A percentile compares a stretch with the other conserved stretches of the same genome.
phyloP scores from a whole-genome alignment of 805 yeast species.

The Saccharomycopsis fermentans region DNA sequence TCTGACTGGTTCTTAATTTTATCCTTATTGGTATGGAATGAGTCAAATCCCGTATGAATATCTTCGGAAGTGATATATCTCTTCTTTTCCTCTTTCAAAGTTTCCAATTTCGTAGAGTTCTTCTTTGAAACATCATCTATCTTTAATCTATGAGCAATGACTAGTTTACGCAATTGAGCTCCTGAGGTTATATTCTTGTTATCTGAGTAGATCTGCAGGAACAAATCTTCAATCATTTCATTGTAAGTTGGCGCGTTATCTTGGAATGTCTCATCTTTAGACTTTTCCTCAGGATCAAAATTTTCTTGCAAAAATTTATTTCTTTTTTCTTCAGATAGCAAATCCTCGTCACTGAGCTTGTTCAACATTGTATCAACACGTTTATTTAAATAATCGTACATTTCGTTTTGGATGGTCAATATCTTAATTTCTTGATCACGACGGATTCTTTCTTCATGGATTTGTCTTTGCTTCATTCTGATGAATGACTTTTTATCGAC shows the following conservation, averaged over 20 bases:
- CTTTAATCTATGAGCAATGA: slow-evolving; percentile 55
- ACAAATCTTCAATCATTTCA: slow-evolving; percentile 87
- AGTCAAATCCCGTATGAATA: slow-evolving; percentile 81
- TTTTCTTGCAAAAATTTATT: slow-evolving; percentile 35
- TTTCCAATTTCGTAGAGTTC: slow-evolving; percentile 56
- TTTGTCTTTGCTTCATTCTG: slow-evolving; percentile 94
- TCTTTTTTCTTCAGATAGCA: slow-evolving; percentile 22
- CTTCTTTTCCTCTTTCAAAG: slow-evolving; percentile 59
- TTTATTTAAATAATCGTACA: slow-evolving; percentile 65
- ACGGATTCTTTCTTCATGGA: slow-evolving; percentile 83
- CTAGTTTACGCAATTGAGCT: slow-evolving; percentile 32
- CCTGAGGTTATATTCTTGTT: slow-evolving; percentile 32
- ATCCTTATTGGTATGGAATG: slow-evolving; percentile 16
- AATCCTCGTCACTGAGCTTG: slow-evolving; percentile 31
- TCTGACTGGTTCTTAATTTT: slow-evolving; percentile 25
- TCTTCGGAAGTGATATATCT: slow-evolving; percentile 82
- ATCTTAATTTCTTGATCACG: slow-evolving; percentile 70
- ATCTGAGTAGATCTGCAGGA: slow-evolving; percentile 65
- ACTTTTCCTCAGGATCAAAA: slow-evolving; percentile 52
- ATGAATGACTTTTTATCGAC: slow-evolving; percentile 91
- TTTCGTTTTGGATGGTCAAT: slow-evolving; percentile 64
- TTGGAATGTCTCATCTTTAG: slow-evolving; percentile 35
- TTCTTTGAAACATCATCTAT: slow-evolving; percentile 56
- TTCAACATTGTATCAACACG: slow-evolving; percentile 58
- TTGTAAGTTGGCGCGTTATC: slow-evolving; percentile 55